A percentile compares a stretch with the other conserved stretches of the same genome.
Conservation (phyloP, 2,329 filamentous ascomycete genomes). For the Alternaria tenuissima region DNA sequence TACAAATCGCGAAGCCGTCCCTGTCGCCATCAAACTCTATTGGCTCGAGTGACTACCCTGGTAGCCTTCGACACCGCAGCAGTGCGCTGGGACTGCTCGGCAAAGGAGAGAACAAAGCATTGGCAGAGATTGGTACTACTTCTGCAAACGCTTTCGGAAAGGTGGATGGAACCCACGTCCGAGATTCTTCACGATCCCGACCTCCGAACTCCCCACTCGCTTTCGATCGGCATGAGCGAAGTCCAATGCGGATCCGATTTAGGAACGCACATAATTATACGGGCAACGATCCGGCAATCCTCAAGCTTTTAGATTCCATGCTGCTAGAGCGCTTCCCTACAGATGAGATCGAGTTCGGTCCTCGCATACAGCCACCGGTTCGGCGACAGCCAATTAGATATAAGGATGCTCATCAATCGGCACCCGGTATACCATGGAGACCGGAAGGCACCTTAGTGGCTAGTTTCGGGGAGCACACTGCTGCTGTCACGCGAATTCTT, state of each 20-base stretch:
- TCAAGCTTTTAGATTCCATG: constrained; percentile 80
- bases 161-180: constrained; percentile 61
- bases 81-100: constrained; percentile 69
- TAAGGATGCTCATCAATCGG: constrained; percentile 59
- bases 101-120: constrained; percentile 66
- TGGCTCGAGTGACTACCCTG: constrained; percentile 43
- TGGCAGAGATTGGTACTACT: constrained; percentile 70
- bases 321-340: constrained; percentile 72
- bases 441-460: constrained; percentile 86
- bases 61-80: constrained; percentile 56
- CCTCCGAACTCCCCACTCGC: constrained; percentile 41
- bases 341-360: constrained; percentile 75
- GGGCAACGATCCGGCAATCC: constrained; percentile 73
- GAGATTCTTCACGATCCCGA: constrained; percentile 42
- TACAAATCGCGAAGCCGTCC: constrained; percentile 39
- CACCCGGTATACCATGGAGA: constrained; percentile 73
- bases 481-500: constrained; percentile 80
- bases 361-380: constrained; percentile 75
- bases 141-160: constrained; percentile 71
- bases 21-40: constrained; percentile 45
- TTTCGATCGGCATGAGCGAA: constrained; percentile 41
- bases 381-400: constrained; percentile 62
- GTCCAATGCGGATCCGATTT: constrained; percentile 56
- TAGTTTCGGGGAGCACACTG: constrained; percentile 86
- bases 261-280: constrained; percentile 81